Conservation (phyloP, 129 eudicot species). For the Flaveria linearis region DNA sequence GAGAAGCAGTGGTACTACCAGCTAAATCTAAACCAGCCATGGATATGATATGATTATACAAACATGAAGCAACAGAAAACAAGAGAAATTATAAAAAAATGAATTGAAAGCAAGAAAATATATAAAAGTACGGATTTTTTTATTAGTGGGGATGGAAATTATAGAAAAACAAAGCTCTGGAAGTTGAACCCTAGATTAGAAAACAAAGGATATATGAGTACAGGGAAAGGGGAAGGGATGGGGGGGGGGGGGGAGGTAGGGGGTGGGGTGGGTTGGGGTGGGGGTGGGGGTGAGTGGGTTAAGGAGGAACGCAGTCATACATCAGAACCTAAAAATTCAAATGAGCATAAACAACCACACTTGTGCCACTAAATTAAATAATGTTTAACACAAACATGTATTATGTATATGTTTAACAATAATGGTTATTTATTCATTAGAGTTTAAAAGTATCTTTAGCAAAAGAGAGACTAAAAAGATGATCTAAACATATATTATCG, state of each 20-base stretch:
- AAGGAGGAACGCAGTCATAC: constrained; percentile 13
- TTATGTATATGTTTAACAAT: not conserved
- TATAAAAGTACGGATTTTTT: too few relatives aligned
- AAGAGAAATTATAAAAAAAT: too few relatives aligned
- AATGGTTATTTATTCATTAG: not conserved
- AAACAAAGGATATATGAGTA: too few relatives aligned
- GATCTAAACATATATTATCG: not conserved
- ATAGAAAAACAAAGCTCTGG: too few relatives aligned
- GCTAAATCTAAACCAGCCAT: constrained; percentile 54
- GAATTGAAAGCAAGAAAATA: too few relatives aligned
- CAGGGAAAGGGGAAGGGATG: too few relatives aligned
- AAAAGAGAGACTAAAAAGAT: not conserved
- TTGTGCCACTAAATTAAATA: constrained; percentile 3
- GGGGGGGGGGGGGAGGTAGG: too few relatives aligned
- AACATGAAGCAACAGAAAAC: too few relatives aligned
- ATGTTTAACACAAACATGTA: not conserved
- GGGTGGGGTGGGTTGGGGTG: too few relatives aligned
- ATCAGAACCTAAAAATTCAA: constrained; percentile 17
- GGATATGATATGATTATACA: too few relatives aligned
- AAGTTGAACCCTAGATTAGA: too few relatives aligned
- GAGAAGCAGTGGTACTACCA: constrained; percentile 37
- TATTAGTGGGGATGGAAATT: too few relatives aligned
- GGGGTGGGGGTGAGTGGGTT: not conserved
- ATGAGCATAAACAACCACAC: not conserved
- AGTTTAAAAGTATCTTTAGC: not conserved